Evolutionary conservation across 2,329 filamentous ascomycete genomes (phyloP).

Genomic region (Botrytis galanthina): DNA sequence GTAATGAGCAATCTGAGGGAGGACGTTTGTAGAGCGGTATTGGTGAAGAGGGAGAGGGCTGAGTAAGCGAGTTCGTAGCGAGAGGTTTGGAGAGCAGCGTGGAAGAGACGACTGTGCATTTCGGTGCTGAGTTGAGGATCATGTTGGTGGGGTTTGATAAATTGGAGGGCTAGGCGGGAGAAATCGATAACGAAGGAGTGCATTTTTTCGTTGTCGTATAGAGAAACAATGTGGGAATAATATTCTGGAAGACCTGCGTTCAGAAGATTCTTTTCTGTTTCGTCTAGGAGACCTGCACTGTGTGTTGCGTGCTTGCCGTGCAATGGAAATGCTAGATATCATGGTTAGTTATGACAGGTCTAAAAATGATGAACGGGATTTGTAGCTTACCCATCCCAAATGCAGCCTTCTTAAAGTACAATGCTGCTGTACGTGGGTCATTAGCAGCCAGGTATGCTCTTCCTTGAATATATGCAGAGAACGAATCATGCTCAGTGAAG

Average conservation of each 20-base stretch:
- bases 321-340: conserved; percentile 30
- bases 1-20: conserved; percentile 69
- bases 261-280: conserved; percentile 67
- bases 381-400: conserved; percentile 70
- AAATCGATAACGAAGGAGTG: conserved; percentile 85
- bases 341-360: conserved; percentile 8
- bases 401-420: conserved; percentile 78
- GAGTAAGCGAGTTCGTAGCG: conserved; percentile 82
- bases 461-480: conserved; percentile 79
- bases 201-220: conserved; percentile 76
- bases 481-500: conserved; percentile 57
- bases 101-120: conserved; percentile 80
- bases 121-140: conserved; percentile 55
- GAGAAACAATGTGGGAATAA: conserved; percentile 77
- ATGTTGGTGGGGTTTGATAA: conserved; percentile 38
- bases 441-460: conserved; percentile 72
- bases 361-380: too few relatives aligned
- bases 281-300: conserved; percentile 67
- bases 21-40: conserved; percentile 68
- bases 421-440: conserved; percentile 70
- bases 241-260: conserved; percentile 78
- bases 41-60: conserved; percentile 69
- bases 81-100: conserved; percentile 72
- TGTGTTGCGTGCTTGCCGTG: conserved; percentile 42
- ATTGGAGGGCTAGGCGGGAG: conserved; percentile 70